Evolutionary conservation across 2,329 filamentous ascomycete species (phyloP).

Genomic region (Verticillium zaregamsianum): DNA sequence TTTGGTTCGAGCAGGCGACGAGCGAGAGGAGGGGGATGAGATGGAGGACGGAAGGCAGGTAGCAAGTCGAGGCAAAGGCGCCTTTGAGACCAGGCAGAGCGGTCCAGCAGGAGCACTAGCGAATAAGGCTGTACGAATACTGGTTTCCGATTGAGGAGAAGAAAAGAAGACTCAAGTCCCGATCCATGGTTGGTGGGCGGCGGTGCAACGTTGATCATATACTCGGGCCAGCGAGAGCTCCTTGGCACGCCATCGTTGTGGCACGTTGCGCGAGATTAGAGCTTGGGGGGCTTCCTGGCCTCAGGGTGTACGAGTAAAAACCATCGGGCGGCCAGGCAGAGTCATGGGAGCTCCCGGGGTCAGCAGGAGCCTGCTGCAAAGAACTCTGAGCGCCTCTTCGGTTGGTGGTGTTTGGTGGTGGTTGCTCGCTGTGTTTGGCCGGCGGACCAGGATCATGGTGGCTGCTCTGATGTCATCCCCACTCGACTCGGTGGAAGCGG

Average conservation of each 20-base stretch:
- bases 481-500: neutral
- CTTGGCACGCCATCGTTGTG: neutral
- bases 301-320: neutral
- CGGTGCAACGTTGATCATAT: neutral
- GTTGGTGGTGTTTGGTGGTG: neutral
- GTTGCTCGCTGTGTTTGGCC: neutral
- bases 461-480: neutral
- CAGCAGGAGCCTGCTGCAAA: neutral
- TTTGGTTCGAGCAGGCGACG: neutral
- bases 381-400: neutral
- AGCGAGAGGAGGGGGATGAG: neutral
- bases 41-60: neutral
- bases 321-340: neutral
- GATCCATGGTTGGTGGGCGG: neutral
- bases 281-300: neutral
- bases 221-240: neutral
- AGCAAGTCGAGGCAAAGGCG: neutral
- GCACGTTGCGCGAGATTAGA: neutral
- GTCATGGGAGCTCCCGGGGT: neutral
- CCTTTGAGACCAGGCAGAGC: neutral
- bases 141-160: neutral
- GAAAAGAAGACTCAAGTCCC: neutral
- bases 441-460: neutral
- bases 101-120: neutral
- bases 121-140: neutral